Base-by-base conservation (phyloP, 768 basidiomycete species). In the Suillus subluteus region DNA sequence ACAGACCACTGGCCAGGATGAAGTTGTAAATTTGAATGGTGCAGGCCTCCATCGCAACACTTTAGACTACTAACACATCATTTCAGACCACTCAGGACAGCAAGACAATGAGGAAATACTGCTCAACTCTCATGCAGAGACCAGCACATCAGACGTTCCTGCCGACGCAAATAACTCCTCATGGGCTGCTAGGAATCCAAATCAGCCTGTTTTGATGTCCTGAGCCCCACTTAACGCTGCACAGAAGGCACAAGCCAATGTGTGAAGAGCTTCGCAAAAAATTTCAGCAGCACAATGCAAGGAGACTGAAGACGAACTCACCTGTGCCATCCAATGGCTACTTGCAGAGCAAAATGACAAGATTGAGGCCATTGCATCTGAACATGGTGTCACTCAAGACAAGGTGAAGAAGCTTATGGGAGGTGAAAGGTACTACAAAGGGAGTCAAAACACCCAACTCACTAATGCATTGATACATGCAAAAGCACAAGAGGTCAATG, bases 321-420 rank as follows among this genome's bases (percentile, higher is more conserved):
- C 23, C 6, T 2, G 23, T 50, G 23, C 48, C 48, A 50, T 50
- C 48, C 23, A 7, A 23, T 1, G 3, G 23, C 13, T 50, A 26
- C 48, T 50, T 23, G 12, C 12, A 23, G 48, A 26, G 0, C 23
- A 50, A 13, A 26, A 50, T 26, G 48, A 23, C 6, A 50, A 13
- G 59, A 32, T 65, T 0, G 7, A 38, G 1, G 59, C 37, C 4
- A 63, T 65, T 18, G 2, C 55, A 2, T 12, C 16, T 2, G 9
- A 30, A 32, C 56, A 62, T 30, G 44, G 54, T 0, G 18, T 59
- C 15, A 38, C 46, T 32, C n/a, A 32, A 18, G 54, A 65, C 6
- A 59, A 65, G 37, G 55, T 65, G 23, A 38, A 61, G 37, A 55
- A 65, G 16, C 64, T 62, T 43, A 38, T 65, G 21, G 55, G 32